Conservation (phyloP, 306 rosid species). For the Casuarina equisetifolia region DNA sequence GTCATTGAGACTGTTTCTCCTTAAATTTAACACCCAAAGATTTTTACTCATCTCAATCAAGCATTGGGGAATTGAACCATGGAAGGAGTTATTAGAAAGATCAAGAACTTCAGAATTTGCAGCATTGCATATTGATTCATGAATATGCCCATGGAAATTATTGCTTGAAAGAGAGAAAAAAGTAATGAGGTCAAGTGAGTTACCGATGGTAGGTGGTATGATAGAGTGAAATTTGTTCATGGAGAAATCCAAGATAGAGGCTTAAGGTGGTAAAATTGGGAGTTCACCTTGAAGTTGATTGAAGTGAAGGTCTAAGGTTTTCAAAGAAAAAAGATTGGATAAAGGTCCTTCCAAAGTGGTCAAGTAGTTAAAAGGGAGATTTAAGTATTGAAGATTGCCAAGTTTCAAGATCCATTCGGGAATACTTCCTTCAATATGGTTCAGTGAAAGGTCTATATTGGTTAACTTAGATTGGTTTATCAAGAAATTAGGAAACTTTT, state of each 20-base stretch:
- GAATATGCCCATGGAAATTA: background rate
- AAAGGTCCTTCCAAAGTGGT: background rate
- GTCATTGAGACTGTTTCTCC: conserved; percentile 19
- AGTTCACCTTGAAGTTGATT: conserved; percentile 34
- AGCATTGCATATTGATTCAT: conserved; percentile 35
- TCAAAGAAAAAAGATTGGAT: background rate
- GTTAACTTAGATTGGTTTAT: background rate
- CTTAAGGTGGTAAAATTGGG: background rate
- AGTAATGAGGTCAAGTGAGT: fast-evolving
- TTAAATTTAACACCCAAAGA: conserved; percentile 30
- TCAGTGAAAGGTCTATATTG: conserved; percentile 28
- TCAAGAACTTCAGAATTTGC: conserved; percentile 31
- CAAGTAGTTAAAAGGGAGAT: background rate
- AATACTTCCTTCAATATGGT: conserved; percentile 26
- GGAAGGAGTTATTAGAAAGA: conserved; percentile 27
- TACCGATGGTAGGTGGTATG: background rate
- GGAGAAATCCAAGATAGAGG: conserved; percentile 31
- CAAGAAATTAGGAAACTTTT: conserved; percentile 13
- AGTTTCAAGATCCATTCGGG: conserved; percentile 39
- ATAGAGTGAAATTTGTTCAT: conserved; percentile 21
- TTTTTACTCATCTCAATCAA: background rate
- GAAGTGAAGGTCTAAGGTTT: conserved; percentile 35
- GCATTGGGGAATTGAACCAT: conserved; percentile 27
- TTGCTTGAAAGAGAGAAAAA: conserved; percentile 43
- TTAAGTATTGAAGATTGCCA: background rate